Evolutionary conservation across 176 grass and related monocot genomes (phyloP).

Genomic region (Otatea glauca): DNA sequence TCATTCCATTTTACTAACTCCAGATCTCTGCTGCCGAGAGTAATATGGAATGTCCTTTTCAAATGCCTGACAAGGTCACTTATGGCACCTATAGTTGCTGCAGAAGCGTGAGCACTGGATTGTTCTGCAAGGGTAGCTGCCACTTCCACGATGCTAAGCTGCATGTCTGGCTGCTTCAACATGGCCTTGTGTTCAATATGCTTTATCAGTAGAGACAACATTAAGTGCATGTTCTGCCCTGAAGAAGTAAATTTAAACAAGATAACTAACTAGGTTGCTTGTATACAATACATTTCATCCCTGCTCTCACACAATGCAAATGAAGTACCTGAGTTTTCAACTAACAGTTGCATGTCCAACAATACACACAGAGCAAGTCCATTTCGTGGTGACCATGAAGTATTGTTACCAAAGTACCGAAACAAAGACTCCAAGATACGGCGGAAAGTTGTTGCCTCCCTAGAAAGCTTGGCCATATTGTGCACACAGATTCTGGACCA

Average conservation of each 20-base stretch:
- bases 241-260: constrained; percentile 49
- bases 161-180: constrained; percentile 88
- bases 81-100: constrained; percentile 89
- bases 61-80: constrained; percentile 97
- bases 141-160: constrained; percentile 87
- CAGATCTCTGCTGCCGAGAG: constrained; percentile 66
- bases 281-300: constrained; percentile 7
- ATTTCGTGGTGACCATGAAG: constrained; percentile 78
- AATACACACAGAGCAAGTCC: constrained; percentile 75
- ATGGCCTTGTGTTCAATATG: constrained; percentile 93
- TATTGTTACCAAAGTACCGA: constrained; percentile 78
- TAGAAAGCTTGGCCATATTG: constrained; percentile 93
- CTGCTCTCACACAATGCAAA: constrained; percentile 32
- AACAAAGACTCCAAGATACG: constrained; percentile 93
- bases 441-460: constrained; percentile 88
- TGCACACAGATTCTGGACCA: constrained; percentile 95
- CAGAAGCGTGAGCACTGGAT: constrained; percentile 75
- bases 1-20: constrained; percentile 83
- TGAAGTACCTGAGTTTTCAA: constrained; percentile 80
- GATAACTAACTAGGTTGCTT: constrained; percentile 36
- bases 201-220: constrained; percentile 92
- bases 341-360: constrained; percentile 87
- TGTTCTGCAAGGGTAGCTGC: constrained; percentile 78
- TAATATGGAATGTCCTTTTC: constrained; percentile 87
- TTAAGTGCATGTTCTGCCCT: constrained; percentile 88